Base-by-base conservation (phyloP, 1,284 basidiomycete genomes). In the Taiwanofungus camphoratus region DNA sequence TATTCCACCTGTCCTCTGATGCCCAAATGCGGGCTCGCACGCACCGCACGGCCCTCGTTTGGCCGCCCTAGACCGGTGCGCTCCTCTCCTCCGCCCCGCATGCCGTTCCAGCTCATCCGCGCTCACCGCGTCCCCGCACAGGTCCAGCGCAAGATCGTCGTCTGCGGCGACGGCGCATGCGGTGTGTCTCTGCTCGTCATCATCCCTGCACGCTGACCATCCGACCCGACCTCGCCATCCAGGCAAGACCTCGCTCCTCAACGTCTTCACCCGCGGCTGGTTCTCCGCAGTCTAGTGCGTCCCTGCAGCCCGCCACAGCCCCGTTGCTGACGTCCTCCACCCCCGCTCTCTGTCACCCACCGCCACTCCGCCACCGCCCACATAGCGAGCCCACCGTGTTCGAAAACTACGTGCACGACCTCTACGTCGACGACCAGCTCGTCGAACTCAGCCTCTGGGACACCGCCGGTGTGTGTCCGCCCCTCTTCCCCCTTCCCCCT, bases 361-460 rank as follows among this genome's bases (percentile, higher is more conserved):
- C 31, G 6, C 32, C 16, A 16, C 7, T 33, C 11, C 26, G 12
- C 7, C 18, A 23, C 13, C 40, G 32, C 33, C 12, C 15, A 16
- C 7, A 8, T 57, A 92, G 89, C 55, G 91, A 94, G 66, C 92
- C 89, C 3, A 92, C 90, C 7, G 88, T 92, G 7, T 93, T 94
- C 52, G 92, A 95, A 64, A 94, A 94, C 67, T 92, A 93, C 57
- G 89, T 94, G 5, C 88, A 93, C 59, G 85, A 89, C 51, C 65
- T 92, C 36, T 75, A 76, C 49, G 77, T 96, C 19, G 90, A 93
- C 46, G 88, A 88, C 24, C 83, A 88, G 52, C 61, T 77, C 16
- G 82, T 97, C 9, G 94, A 98, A 59, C 70, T 98, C 37, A 91
- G 90, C 57, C 61, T 98, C 46, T 98, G 94, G 94, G 95, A 98